Conservation (phyloP, 148 eudicot genomes). For the Gaultheria prostrata region DNA sequence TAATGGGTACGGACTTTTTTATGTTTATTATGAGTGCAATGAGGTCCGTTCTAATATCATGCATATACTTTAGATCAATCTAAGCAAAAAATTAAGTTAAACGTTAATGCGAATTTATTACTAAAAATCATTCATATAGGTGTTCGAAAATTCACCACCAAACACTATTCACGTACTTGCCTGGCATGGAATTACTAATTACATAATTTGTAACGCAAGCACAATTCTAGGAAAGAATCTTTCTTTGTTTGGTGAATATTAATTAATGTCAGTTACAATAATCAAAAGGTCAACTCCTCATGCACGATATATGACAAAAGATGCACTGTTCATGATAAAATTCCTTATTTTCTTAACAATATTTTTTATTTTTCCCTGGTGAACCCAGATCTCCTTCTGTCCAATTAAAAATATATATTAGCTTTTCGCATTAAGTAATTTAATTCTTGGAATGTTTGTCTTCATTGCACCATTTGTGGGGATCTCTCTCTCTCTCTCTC, state of each 20-base stretch:
- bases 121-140: no score
- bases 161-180: no score
- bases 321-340: not conserved
- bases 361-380: no score
- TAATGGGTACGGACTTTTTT: no score
- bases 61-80: no score
- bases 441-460: constrained; percentile 37
- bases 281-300: constrained; percentile 30
- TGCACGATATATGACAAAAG: constrained; percentile 24
- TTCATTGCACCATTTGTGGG: not conserved
- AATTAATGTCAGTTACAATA: not conserved
- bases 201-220: not conserved
- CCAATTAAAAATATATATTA: constrained; percentile 3
- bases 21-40: no score
- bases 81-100: no score
- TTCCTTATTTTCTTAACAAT: constrained; percentile 10
- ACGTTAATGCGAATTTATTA: no score
- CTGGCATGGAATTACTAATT: no score
- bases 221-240: constrained; percentile 14
- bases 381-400: not conserved
- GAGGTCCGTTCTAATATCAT: no score
- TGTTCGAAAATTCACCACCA: no score
- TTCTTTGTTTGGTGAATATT: not conserved
- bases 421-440: constrained; percentile 17
- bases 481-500: constrained; percentile 19